Evolutionary conservation across 495 filamentous ascomycete genomes (phyloP), one percentile per base, ranked within the genome.

Genomic region (Talaromyces borbonicus): DNA sequence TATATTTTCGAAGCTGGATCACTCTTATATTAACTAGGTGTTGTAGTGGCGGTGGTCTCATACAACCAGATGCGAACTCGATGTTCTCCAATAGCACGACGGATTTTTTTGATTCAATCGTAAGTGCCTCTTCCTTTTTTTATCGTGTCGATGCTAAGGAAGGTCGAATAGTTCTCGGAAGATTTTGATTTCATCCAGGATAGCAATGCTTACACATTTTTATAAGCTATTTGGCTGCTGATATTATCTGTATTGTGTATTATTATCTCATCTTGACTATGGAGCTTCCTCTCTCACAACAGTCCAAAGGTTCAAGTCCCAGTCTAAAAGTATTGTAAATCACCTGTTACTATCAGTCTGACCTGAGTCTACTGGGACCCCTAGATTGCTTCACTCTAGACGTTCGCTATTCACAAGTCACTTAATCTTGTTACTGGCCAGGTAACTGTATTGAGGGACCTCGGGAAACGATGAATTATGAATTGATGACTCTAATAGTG

Each of bases 171-270:
- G 38, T 11, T 41, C 14, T 41, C 35, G 11, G 38, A 26, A 15
- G 38, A 41, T 16, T 26, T 41, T 26, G 22, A 41, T 12, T 26
- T 26, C 12, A 26, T 41, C 22, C 24, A 41, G n/a, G 38, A 41
- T 16, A 23, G 38, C 14, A 41, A 41, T 26, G 38, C 11, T 16
- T 41, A 41, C 38, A 41, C 38, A 12, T 41, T 16, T 24, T 26
- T 41, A 14, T 15, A 23, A 26, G 22, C 38, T 26, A n/a, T 41
- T 16, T 41, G 38, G 26, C 11, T 26, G 20, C 14, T 11, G 36
- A 9, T 38, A 14, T 36, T 3, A 9, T 36, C 4, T 16, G 18
- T 16, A 8, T 36, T 7, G n/a, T 38, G 35, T 38, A 11, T 20
- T 38, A 22, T 12, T 12, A 38, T 38, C n/a, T 8, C 8, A n/a